Evolutionary conservation across 495 filamentous ascomycete genomes (phyloP), one percentile per base, ranked within the genome.

Genomic region (Hyaloscypha bicolor): DNA sequence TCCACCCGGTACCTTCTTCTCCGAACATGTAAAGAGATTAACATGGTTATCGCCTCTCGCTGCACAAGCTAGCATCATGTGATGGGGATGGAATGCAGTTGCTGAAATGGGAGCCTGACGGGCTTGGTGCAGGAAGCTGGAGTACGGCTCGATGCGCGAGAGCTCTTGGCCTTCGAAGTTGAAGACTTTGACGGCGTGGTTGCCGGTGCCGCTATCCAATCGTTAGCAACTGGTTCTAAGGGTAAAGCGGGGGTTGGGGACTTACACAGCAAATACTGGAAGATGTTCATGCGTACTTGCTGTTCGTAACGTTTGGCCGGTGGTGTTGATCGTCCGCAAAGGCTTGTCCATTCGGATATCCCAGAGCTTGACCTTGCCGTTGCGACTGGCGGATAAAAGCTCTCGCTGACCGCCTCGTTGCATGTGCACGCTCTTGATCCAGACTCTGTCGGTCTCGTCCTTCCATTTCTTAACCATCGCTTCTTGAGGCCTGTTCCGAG

Each of bases 391-490:
- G 14, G 88, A 91, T 35, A 98, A 81, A 16, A 99, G 82, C 73
- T 99, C 95, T 59, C 95, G 83, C 78, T 96, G 84, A 5, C 95
- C 95, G 64, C 95, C 95, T 42, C 95, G 91, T 76, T 99, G 95
- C 88, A 99, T 93, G 71, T 98, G 95, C 31, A 97, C 92, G 68
- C 93, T 94, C 68, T 90, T 91, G 73, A 99, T 89, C 95, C 96
- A 98, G 70, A 92, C 87, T 70, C 90, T 89, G 74, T 97, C 93
- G 48, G 76, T 78, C 21, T 84, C 81, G 72, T 97, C 91, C 71
- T 95, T 94, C 95, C 95, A 99, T 51, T 92, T 92, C 76, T 89
- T 92, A 56, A 98, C 90, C 93, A 97, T 97, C 37, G 89, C 88
- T 39, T 93, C 90, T 51, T 90, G 88, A 6, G 93, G 89, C 66